Percentiles rank a stretch among this genome's conserved stretches.
Evolutionary conservation across 805 yeast genomes (phyloP).

Genomic region (Candida xyloterini): DNA sequence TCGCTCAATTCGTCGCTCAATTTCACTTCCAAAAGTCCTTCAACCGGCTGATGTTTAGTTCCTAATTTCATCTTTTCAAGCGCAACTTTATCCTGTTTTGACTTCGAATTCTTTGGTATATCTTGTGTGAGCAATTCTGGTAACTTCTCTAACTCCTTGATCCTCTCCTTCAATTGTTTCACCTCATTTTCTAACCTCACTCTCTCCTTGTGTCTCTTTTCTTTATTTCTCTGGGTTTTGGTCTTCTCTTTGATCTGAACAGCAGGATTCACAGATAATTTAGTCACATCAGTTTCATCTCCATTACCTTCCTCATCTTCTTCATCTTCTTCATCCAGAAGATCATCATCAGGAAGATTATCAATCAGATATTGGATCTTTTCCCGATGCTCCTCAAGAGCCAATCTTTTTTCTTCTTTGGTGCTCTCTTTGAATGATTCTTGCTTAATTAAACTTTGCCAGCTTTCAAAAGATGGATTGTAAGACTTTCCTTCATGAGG

Average conservation of each 20-base stretch:
- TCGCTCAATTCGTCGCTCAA: constrained; percentile 85
- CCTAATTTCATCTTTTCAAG: constrained; percentile 37
- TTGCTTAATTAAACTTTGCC: constrained; percentile 67
- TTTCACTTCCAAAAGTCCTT: constrained; percentile 65
- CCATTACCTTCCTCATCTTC: constrained; percentile 35
- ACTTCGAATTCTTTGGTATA: constrained; percentile 4
- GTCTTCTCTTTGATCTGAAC: constrained; percentile 71
- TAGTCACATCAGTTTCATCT: constrained; percentile 35
- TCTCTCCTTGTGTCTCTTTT: constrained; percentile 60
- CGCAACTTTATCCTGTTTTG: constrained; percentile 22
- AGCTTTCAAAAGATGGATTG: constrained; percentile 81
- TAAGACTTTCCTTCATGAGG: constrained; percentile 91
- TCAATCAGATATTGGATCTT: constrained; percentile 65
- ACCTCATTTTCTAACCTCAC: constrained; percentile 50
- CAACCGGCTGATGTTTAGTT: constrained; percentile 41
- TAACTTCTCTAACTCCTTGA: constrained; percentile 55
- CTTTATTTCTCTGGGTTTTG: constrained; percentile 68
- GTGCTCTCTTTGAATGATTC: constrained; percentile 67
- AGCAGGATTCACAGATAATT: constrained; percentile 70
- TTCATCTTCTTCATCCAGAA: constrained; percentile 40
- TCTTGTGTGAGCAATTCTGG: constrained; percentile 37
- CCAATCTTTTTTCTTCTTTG: constrained; percentile 60
- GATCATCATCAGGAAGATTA: constrained; percentile 58
- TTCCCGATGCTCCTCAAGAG: constrained; percentile 59
- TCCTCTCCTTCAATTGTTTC: constrained; percentile 56